Conservation (phyloP, 257 asterid species). For the Leonotis leonurus region DNA sequence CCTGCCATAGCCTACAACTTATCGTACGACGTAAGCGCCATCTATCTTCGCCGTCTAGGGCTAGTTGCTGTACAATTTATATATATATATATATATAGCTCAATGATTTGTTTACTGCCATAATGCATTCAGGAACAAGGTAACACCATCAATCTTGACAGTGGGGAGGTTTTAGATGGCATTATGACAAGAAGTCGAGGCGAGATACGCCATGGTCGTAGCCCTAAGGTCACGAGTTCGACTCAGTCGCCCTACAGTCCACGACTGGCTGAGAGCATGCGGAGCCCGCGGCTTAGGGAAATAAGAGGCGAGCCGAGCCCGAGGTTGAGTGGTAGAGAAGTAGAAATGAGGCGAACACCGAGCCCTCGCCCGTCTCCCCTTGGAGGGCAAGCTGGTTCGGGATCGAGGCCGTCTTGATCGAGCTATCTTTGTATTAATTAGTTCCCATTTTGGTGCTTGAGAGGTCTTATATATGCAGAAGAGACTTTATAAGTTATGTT, state of each 20-base stretch:
- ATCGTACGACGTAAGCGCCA: slow-evolving; percentile 51
- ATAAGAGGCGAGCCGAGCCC: slow-evolving; percentile 45
- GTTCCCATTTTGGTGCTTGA: slow-evolving; percentile 30
- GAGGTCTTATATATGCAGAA: slow-evolving; percentile 34
- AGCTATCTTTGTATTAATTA: not conserved
- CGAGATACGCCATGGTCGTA: slow-evolving; percentile 59
- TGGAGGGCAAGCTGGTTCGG: slow-evolving; percentile 33
- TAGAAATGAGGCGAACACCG: slow-evolving; percentile 50
- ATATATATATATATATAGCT: too few species aligned
- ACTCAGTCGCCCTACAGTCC: slow-evolving; percentile 60
- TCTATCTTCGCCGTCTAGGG: not conserved
- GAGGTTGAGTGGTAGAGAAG: slow-evolving; percentile 25
- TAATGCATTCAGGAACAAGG: slow-evolving; percentile 46
- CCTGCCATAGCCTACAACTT: slow-evolving; percentile 63
- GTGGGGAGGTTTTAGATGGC: slow-evolving; percentile 65
- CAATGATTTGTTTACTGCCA: not conserved
- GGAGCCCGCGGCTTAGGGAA: slow-evolving; percentile 56
- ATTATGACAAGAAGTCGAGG: slow-evolving; percentile 89
- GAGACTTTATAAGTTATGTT: slow-evolving; percentile 11
- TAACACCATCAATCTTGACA: slow-evolving; percentile 29
- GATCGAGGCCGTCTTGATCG: slow-evolving; percentile 35
- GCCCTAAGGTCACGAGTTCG: slow-evolving; percentile 71
- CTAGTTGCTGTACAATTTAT: not conserved
- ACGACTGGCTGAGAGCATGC: slow-evolving; percentile 27
- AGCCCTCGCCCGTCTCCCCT: slow-evolving; percentile 61